phyloP scores from a whole-genome alignment of 768 basidiomycete species.

The Astraeus odoratus region DNA sequence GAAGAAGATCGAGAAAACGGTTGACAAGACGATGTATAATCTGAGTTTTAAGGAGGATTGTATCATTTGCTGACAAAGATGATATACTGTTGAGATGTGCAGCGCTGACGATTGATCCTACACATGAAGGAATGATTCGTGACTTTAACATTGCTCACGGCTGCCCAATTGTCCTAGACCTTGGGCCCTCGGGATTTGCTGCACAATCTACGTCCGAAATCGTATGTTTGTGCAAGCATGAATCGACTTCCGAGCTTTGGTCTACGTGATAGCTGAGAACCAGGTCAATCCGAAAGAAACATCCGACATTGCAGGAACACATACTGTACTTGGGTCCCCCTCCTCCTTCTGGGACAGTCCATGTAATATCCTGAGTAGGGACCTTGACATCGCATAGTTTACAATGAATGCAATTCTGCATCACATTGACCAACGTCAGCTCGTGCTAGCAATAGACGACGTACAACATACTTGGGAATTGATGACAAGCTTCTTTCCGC shows the following conservation, averaged over 20 bases:
- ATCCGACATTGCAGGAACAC: constrained; percentile 15
- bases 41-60: constrained; percentile 93
- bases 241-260: background rate
- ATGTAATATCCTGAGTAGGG: constrained; percentile 93
- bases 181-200: no score
- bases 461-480: constrained; percentile 76
- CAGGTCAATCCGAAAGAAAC: background rate
- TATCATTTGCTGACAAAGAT: constrained; percentile 32
- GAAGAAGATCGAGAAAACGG: constrained; percentile 97
- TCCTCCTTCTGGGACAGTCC: constrained; percentile 94
- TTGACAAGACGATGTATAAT: constrained; percentile 94
- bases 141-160: no score
- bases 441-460: background rate
- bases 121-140: no score
- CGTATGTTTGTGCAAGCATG: background rate
- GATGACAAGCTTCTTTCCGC: constrained; percentile 86
- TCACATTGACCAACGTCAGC: constrained; percentile 4
- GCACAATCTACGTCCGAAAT: no score
- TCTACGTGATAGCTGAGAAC: background rate
- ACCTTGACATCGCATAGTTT: constrained; percentile 96
- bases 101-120: no score
- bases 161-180: no score
- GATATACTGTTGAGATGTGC: no score
- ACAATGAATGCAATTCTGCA: constrained; percentile 87
- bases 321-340: constrained; percentile 95